These are phyloP conservation scores for Mycena rosella DNA, from an alignment of 768 basidiomycete genomes.

Conservation along the genomic window DNA sequence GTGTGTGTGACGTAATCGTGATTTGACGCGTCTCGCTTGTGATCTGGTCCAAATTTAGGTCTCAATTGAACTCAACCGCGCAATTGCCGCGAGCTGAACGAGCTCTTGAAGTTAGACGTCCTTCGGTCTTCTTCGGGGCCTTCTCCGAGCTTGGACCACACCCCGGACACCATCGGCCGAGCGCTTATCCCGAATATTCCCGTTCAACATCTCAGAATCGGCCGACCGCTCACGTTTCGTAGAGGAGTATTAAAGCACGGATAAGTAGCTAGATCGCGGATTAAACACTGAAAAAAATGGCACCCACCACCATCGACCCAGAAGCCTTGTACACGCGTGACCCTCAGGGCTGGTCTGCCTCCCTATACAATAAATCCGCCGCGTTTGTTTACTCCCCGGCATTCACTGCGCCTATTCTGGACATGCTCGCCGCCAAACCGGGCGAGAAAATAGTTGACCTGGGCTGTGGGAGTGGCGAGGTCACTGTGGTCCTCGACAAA, in stretches of 20 bases:
- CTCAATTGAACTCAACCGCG: too few species aligned
- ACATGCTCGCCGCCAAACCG: conserved; percentile 68
- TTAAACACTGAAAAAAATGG: not conserved
- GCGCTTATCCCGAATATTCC: not conserved
- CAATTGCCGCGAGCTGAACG: too few species aligned
- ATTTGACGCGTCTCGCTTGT: too few species aligned
- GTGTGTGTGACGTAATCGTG: too few species aligned
- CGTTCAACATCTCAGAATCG: not conserved
- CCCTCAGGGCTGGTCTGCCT: conserved; percentile 65
- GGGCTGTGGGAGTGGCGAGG: conserved; percentile 88
- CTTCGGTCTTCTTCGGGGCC: too few species aligned
- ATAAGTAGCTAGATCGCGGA: not conserved
- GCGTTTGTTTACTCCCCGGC: conserved; percentile 65
- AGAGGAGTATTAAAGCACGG: not conserved
- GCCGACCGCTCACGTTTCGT: not conserved
- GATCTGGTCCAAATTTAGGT: too few species aligned
- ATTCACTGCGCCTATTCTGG: conserved; percentile 67
- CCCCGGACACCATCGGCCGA: not conserved
- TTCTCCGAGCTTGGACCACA: too few species aligned
- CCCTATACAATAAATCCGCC: conserved; percentile 53
- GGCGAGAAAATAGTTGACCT: conserved; percentile 83
- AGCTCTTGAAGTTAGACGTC: too few species aligned
- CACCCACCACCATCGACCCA: not conserved
- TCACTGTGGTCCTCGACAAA: conserved; percentile 70
- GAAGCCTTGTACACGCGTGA: not conserved